Percentiles rank a stretch among this genome's conserved stretches.
These are phyloP conservation scores for Meredithiella fracta DNA, from an alignment of 2,329 filamentous ascomycete species.

Conservation along the genomic window DNA sequence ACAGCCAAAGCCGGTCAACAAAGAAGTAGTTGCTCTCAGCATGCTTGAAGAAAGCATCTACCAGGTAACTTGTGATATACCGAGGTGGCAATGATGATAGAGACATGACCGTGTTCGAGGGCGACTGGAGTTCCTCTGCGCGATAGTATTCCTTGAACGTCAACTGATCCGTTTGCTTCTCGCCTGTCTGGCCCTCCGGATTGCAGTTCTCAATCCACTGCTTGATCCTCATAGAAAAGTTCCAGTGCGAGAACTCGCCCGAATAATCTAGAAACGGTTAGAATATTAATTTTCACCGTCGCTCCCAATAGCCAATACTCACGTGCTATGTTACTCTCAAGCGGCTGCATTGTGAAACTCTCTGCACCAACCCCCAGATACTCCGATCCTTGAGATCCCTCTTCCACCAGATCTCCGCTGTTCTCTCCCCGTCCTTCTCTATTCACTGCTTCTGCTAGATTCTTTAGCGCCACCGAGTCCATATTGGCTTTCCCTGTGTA, in stretches of 20 bases:
- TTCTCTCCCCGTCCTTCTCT: constrained; percentile 16
- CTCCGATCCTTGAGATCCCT: constrained; percentile 15
- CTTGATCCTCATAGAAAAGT: constrained; percentile 35
- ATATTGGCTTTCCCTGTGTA: constrained; percentile 29
- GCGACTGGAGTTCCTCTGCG: constrained; percentile 29
- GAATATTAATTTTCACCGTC: neutral
- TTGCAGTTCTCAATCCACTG: constrained; percentile 29
- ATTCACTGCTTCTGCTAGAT: constrained; percentile 27
- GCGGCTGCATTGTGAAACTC: constrained; percentile 25
- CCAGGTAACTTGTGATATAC: constrained; percentile 30
- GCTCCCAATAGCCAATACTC: constrained; percentile 15
- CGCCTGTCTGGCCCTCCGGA: constrained; percentile 2
- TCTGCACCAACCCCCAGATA: constrained; percentile 22
- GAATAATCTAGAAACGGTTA: constrained; percentile 27
- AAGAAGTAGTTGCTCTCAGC: constrained; percentile 34
- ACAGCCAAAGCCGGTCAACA: constrained; percentile 28
- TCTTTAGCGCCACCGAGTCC: constrained; percentile 26
- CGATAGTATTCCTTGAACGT: constrained; percentile 29
- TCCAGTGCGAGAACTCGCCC: constrained; percentile 36
- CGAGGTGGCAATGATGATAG: constrained; percentile 29
- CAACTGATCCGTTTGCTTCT: constrained; percentile 13
- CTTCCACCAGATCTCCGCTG: neutral
- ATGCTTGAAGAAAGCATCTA: constrained; percentile 31
- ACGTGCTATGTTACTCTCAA: constrained; percentile 28
- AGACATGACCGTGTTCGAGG: constrained; percentile 23